Conservation (phyloP, 2,329 filamentous ascomycete species). For the Camptophora hylomeconis region DNA sequence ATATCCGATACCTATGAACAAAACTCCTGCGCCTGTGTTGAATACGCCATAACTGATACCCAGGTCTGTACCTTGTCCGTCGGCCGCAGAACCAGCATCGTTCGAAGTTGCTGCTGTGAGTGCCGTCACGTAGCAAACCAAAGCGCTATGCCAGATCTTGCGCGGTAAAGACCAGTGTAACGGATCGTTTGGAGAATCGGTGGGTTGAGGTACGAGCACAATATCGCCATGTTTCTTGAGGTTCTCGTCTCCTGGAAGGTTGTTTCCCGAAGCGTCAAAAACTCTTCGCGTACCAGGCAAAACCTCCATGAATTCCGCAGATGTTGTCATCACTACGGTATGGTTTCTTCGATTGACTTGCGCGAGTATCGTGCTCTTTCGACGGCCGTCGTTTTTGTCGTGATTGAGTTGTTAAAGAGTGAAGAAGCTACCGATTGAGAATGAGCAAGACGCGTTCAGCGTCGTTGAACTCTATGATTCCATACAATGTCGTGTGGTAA, state of each 20-base stretch:
- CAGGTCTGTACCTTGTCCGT: slow-evolving; percentile 37
- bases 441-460: no score
- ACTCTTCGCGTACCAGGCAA: slow-evolving; percentile 16
- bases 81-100: slow-evolving; percentile 39
- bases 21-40: slow-evolving; percentile 44
- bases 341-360: not conserved
- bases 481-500: no score
- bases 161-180: slow-evolving; percentile 37
- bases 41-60: slow-evolving; percentile 40
- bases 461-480: no score
- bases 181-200: slow-evolving; percentile 39
- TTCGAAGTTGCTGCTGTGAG: slow-evolving; percentile 45
- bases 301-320: slow-evolving; percentile 6
- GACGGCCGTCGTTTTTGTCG: no score
- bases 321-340: slow-evolving; percentile 1
- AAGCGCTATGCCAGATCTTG: slow-evolving; percentile 38
- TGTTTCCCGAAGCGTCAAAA: slow-evolving; percentile 14
- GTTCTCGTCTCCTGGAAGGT: slow-evolving; percentile 11
- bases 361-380: not conserved
- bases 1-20: slow-evolving; percentile 44
- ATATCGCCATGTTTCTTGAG: slow-evolving; percentile 29
- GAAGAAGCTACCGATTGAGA: no score
- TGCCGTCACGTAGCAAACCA: slow-evolving; percentile 41
- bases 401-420: no score
- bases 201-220: slow-evolving; percentile 41